phyloP scores from a whole-genome alignment of 768 basidiomycete species.

The Termitomyces heimii region DNA sequence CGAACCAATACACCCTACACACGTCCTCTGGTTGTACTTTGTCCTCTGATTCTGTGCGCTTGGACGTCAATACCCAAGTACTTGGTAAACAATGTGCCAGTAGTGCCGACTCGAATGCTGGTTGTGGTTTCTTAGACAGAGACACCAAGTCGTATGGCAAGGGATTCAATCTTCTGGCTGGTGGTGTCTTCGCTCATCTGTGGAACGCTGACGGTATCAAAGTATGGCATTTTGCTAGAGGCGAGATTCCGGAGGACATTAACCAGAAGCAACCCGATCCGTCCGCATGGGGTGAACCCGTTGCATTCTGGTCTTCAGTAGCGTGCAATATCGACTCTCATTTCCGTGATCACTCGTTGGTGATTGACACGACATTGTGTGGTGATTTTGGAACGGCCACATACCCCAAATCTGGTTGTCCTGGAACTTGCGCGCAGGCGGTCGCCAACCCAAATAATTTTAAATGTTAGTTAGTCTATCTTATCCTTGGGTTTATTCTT shows the following conservation, averaged over 20 bases:
- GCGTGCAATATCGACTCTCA: conserved; percentile 43
- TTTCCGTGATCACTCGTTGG: conserved; percentile 47
- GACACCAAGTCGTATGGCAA: conserved; percentile 25
- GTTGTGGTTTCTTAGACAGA: conserved; percentile 43
- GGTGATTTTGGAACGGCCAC: conserved; percentile 38
- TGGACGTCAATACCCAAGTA: conserved; percentile 19
- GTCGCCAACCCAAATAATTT: conserved; percentile 57
- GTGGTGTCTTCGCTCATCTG: conserved; percentile 53
- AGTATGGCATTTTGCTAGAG: conserved; percentile 50
- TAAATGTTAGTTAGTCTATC: conserved; percentile 25
- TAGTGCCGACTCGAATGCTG: conserved; percentile 32
- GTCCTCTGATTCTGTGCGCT: conserved; percentile 18
- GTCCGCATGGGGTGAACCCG: conserved; percentile 44
- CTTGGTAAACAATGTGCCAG: conserved; percentile 30
- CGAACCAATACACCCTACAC: conserved; percentile 66
- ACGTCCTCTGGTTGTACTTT: conserved; percentile 37
- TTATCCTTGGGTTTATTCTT: not conserved
- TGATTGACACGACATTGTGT: conserved; percentile 43
- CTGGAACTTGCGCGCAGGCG: conserved; percentile 39
- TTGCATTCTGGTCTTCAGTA: conserved; percentile 35
- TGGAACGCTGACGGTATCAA: conserved; percentile 49
- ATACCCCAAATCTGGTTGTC: conserved; percentile 24
- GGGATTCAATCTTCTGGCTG: conserved; percentile 37
- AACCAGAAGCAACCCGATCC: conserved; percentile 37
- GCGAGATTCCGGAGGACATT: conserved; percentile 49